phyloP scores from a whole-genome alignment of 2,329 filamentous ascomycete genomes.

The Biscogniauxia sp. region DNA sequence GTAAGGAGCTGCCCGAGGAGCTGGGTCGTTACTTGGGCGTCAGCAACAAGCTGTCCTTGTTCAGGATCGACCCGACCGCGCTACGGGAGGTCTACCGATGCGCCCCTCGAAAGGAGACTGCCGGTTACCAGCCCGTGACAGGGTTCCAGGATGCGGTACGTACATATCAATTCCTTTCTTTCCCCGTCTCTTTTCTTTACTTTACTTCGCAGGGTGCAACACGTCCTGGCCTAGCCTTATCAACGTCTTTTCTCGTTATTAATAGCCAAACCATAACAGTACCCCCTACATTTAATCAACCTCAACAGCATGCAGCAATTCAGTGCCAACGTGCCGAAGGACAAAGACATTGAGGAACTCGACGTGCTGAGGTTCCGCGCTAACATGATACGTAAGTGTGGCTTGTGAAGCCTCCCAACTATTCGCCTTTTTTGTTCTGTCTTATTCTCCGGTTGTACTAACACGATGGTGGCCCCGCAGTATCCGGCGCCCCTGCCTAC shows the following conservation, averaged over 20 bases:
- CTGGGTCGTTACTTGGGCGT: slow-evolving; percentile 65
- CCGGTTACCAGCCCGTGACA: slow-evolving; percentile 63
- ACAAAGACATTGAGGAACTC: slow-evolving; percentile 47
- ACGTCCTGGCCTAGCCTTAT: neutral
- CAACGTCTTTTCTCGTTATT: slow-evolving; percentile 15
- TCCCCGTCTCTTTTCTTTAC: slow-evolving; percentile 10
- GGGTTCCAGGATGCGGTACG: slow-evolving; percentile 70
- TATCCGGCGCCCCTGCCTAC: slow-evolving; percentile 62
- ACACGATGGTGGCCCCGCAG: slow-evolving; percentile 30
- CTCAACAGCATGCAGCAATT: slow-evolving; percentile 62
- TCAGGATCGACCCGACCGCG: slow-evolving; percentile 60
- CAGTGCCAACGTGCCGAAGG: slow-evolving; percentile 53
- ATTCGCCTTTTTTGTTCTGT: neutral
- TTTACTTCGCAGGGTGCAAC: slow-evolving; percentile 13
- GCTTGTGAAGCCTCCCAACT: neutral
- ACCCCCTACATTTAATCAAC: slow-evolving; percentile 68
- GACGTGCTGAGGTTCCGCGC: slow-evolving; percentile 66
- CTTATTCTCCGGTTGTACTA: neutral
- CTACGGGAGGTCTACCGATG: slow-evolving; percentile 58
- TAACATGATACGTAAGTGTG: slow-evolving; percentile 62
- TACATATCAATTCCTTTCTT: slow-evolving; percentile 7
- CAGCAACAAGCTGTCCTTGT: slow-evolving; percentile 63
- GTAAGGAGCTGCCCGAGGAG: slow-evolving; percentile 58
- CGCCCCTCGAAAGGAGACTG: slow-evolving; percentile 55
- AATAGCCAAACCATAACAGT: slow-evolving; percentile 42